Evolutionary conservation across 768 basidiomycete species (phyloP).

Genomic region (Mycena galopus): DNA sequence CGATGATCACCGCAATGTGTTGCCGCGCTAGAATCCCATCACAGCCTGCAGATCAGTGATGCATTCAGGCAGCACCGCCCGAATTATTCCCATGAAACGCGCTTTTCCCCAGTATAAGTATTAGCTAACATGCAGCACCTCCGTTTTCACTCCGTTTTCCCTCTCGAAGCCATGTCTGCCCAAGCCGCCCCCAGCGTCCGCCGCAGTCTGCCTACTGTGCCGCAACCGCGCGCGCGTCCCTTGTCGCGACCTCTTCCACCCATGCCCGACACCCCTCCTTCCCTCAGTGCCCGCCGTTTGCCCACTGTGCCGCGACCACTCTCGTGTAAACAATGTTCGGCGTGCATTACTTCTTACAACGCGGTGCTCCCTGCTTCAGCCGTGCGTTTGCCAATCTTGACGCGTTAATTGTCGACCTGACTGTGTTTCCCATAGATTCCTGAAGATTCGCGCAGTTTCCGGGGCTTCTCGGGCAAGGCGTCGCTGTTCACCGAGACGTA

Average conservation of each 20-base stretch:
- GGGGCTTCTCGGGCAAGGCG: slow-evolving; percentile 70
- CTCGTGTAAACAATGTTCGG: slow-evolving; percentile 60
- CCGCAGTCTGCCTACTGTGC: slow-evolving; percentile 38
- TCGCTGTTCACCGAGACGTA: slow-evolving; percentile 70
- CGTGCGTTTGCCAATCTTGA: slow-evolving; percentile 44
- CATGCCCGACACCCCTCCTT: too few species aligned
- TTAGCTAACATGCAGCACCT: background rate
- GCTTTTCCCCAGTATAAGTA: background rate
- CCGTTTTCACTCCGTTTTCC: background rate
- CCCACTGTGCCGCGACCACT: too few species aligned
- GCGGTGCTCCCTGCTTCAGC: slow-evolving; percentile 56
- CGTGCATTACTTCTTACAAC: slow-evolving; percentile 59
- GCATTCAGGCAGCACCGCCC: background rate
- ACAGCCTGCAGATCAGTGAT: background rate
- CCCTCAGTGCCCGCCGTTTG: too few species aligned
- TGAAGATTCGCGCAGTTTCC: slow-evolving; percentile 60
- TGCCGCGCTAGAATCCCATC: too few species aligned
- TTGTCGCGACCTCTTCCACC: slow-evolving; percentile 62
- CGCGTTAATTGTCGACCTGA: slow-evolving; percentile 6
- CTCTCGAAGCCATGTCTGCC: slow-evolving; percentile 16
- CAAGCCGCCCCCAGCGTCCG: slow-evolving; percentile 39
- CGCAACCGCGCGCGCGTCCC: slow-evolving; percentile 36
- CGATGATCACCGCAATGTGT: too few species aligned
- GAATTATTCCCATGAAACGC: background rate
- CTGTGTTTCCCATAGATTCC: slow-evolving; percentile 51